These are phyloP conservation scores for Ruellia speciosa DNA, from an alignment of 305 asterid species.

Conservation along the genomic window DNA sequence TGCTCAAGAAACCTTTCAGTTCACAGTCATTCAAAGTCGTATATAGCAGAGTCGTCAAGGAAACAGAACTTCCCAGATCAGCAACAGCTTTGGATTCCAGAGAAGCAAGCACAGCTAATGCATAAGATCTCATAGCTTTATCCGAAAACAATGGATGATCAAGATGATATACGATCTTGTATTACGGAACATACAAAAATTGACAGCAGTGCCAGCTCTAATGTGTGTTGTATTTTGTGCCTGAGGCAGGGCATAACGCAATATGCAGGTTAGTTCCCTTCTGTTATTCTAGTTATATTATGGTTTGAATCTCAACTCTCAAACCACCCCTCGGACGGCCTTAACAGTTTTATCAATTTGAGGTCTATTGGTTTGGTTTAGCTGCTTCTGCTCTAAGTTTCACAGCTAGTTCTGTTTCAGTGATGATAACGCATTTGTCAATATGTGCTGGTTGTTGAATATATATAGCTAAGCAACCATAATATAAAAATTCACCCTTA, in stretches of 20 bases:
- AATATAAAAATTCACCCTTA: too few species aligned
- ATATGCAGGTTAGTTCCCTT: conserved; percentile 34
- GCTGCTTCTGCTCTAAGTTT: too few species aligned
- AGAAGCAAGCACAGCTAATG: conserved; percentile 39
- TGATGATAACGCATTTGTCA: too few species aligned
- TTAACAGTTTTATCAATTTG: too few species aligned
- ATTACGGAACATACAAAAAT: conserved; percentile 24
- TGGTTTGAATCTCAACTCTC: too few species aligned
- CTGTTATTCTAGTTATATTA: background rate
- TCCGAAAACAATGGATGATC: conserved; percentile 22
- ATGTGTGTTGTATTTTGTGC: conserved; percentile 22
- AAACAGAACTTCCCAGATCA: conserved; percentile 65
- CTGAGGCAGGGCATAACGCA: conserved; percentile 21
- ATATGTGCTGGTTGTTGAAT: too few species aligned
- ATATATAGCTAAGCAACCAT: too few species aligned
- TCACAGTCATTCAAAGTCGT: conserved; percentile 87
- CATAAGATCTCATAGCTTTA: conserved; percentile 30
- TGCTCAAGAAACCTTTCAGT: conserved; percentile 76
- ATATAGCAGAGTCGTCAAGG: conserved; percentile 79
- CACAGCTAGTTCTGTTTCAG: too few species aligned
- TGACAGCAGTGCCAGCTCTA: conserved; percentile 27
- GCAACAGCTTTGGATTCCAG: conserved; percentile 35
- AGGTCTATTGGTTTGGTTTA: too few species aligned
- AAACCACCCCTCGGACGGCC: too few species aligned
- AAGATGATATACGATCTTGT: conserved; percentile 26